Evolutionary conservation across 176 grass and related monocot genomes (phyloP).

Genomic region (Microstegium vimineum): DNA sequence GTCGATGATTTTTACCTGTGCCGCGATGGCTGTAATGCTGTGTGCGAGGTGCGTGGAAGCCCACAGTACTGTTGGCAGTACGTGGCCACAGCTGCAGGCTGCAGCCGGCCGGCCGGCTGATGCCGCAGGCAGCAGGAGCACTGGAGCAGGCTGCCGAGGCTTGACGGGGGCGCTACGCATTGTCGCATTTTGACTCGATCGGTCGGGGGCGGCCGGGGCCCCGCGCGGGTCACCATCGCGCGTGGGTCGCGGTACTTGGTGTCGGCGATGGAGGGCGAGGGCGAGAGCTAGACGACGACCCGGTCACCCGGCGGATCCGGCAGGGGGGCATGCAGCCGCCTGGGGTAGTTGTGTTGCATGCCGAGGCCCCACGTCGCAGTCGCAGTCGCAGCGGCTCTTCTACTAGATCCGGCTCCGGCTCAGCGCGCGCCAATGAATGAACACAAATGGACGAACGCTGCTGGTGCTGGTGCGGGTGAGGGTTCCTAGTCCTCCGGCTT

Average conservation of each 20-base stretch:
- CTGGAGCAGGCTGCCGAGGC: not conserved
- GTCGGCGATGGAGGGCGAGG: constrained; percentile 24
- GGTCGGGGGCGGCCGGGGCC: not conserved
- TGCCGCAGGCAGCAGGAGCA: not conserved
- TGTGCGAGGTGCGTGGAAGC: too few relatives aligned
- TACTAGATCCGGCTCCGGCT: not conserved
- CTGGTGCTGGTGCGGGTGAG: not conserved
- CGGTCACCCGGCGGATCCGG: not conserved
- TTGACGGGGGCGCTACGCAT: constrained; percentile 16
- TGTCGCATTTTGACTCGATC: constrained; percentile 43
- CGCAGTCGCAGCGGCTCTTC: not conserved
- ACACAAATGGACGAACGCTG: too few relatives aligned
- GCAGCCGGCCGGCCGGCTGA: not conserved
- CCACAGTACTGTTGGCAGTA: not conserved
- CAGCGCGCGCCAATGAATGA: not conserved
- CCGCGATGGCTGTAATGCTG: too few relatives aligned
- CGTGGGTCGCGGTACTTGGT: constrained; percentile 52
- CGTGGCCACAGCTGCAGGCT: not conserved
- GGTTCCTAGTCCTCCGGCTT: not conserved
- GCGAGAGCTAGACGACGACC: not conserved
- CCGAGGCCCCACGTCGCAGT: too few relatives aligned
- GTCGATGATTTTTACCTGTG: not conserved
- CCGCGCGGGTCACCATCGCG: constrained; percentile 31
- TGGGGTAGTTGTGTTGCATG: too few relatives aligned
- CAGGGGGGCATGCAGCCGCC: too few relatives aligned